Evolutionary conservation across 2,329 filamentous ascomycete species (phyloP).

Genomic region (Pseudocercospora vitis): DNA sequence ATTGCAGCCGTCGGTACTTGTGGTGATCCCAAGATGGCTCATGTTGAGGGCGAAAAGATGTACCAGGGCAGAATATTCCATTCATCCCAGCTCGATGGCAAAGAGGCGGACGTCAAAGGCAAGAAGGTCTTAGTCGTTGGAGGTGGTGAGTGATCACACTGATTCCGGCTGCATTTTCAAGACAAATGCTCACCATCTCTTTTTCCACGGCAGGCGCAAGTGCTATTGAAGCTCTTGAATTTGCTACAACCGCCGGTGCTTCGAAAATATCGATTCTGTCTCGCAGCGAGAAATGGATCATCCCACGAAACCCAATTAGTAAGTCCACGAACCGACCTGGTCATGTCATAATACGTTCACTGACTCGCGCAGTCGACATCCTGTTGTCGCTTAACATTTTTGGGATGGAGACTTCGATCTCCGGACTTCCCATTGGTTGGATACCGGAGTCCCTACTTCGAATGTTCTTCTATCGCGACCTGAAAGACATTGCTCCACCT

Average conservation of each 20-base stretch:
- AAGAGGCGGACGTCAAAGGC: conserved; percentile 63
- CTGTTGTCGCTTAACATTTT: conserved; percentile 76
- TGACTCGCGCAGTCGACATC: conserved; percentile 55
- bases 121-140: conserved; percentile 80
- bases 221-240: conserved; percentile 80
- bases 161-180: too few species aligned
- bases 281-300: conserved; percentile 45
- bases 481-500: conserved; percentile 69
- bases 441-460: conserved; percentile 75
- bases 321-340: not conserved
- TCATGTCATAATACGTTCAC: not conserved
- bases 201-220: too few species aligned
- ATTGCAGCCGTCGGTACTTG: conserved; percentile 79
- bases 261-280: conserved; percentile 70
- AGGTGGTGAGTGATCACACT: too few species aligned
- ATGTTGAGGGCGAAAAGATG: conserved; percentile 66
- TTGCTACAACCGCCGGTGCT: conserved; percentile 66
- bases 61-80: conserved; percentile 74
- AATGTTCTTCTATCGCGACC: conserved; percentile 79
- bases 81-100: conserved; percentile 72
- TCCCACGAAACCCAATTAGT: conserved; percentile 67
- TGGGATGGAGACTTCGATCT: conserved; percentile 60
- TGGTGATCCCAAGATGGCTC: conserved; percentile 72
- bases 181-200: too few species aligned
- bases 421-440: conserved; percentile 59